Evolutionary conservation across 1,284 basidiomycete species (phyloP).

Genomic region (Pyrrhoderma lamaoense): DNA sequence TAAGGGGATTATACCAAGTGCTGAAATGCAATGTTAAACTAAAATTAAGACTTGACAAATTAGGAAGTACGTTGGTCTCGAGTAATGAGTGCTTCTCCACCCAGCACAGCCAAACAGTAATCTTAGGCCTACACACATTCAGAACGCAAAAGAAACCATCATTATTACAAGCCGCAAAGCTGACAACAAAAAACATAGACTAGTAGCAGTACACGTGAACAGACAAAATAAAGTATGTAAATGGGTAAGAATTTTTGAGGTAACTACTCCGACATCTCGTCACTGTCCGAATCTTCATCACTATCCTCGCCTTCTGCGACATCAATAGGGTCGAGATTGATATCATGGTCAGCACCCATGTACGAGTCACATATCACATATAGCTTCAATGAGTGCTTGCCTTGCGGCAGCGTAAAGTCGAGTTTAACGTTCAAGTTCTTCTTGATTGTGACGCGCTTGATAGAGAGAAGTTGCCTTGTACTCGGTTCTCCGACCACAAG

Average conservation of each 20-base stretch:
- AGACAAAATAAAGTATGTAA: background rate
- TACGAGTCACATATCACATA: conserved; percentile 94
- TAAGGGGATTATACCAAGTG: background rate
- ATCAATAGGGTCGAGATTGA: conserved; percentile 69
- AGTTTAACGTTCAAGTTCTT: conserved; percentile 76
- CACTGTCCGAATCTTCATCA: conserved; percentile 59
- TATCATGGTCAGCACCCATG: conserved; percentile 85
- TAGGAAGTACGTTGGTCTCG: too few species aligned
- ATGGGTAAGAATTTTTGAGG: background rate
- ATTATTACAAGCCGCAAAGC: background rate
- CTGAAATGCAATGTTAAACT: too few species aligned
- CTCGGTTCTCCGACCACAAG: conserved; percentile 82
- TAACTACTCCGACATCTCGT: conserved; percentile 31
- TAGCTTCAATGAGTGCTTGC: conserved; percentile 75
- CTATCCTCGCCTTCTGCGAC: conserved; percentile 83
- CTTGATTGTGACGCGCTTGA: conserved; percentile 91
- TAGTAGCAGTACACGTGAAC: conserved; percentile 5
- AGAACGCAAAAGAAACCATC: background rate
- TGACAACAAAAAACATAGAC: background rate
- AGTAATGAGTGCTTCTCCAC: too few species aligned
- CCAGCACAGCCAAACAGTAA: too few species aligned
- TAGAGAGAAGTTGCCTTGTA: conserved; percentile 75
- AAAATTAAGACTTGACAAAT: too few species aligned
- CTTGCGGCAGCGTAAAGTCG: conserved; percentile 84
- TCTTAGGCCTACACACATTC: too few species aligned